Base-by-base conservation (phyloP, 2,329 filamentous ascomycete species). In the Penicillium hesseltinei region DNA sequence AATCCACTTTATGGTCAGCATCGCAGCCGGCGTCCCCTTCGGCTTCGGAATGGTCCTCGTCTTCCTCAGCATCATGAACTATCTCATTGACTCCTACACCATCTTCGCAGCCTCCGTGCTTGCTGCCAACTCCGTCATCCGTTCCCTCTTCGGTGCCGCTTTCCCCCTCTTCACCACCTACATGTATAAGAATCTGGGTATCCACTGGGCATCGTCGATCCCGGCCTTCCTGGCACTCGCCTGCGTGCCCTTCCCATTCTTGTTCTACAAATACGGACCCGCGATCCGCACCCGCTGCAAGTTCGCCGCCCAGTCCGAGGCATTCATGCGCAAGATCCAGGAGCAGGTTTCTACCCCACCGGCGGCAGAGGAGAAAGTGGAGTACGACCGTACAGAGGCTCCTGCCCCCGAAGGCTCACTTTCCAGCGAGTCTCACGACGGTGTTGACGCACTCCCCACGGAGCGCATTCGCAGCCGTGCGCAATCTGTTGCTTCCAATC, bases 291-390 rank as follows among this genome's bases (percentile, higher is more conserved):
- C 44, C 15, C 61, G 65, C 35, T 67, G 65, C 64, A 66, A 66
- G 59, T 67, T 66, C 52, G 62, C 65, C 31, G 65, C 69, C 33
- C 63, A 70, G 54, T 71, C 69, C 5, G 70, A 72, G 5, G 72
- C 70, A 5, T 75, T 75, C 60, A 70, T 75, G 66, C 71, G 69
- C 54, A 72, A 69, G 57, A 66, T 74, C 58, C 64, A 71, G 55
- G 66, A 71, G 25, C 66, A 69, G 52, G 60, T 59, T 15, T 61
- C 57, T 38, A 44, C 57, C 13, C 39, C 54, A 8, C 48, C 58
- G 13, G 56, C 54, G 3, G 53, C 59, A 15, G 63, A 69, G 8
- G 63, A 69, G 39, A 62, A 68, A 42, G 58, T 63, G 36, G 58
- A 66, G 23, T 65, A 69, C 52, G 71, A 75, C 56, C 71, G 69